Evolutionary conservation across 1,284 basidiomycete species (phyloP), one percentile per base, ranked within the genome.

Genomic region (Cutaneotrichosporon cyanovorans): DNA sequence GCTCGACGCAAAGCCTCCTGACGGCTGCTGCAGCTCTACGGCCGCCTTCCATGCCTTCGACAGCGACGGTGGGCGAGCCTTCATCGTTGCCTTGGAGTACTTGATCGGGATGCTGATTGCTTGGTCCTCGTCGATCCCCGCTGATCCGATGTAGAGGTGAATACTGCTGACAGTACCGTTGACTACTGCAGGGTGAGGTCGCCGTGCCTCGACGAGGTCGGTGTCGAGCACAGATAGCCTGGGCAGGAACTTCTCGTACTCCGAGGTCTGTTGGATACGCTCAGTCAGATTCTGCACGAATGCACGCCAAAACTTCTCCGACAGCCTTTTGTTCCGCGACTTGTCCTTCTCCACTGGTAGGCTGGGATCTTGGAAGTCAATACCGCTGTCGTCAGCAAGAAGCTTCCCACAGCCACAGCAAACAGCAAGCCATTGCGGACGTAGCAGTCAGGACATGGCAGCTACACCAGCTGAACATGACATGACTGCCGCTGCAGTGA

Each of bases 51-150:
- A 79, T 61, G 87, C 87, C 63, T 85, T 87, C 69, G 87, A 88
- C 78, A 85, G 83, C n/a, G 80, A 72, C 49, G 86, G 84, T 0
- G 88, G 83, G 16, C 81, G 75, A 2, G 79, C 78, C 25, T 81
- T 64, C 22, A 84, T 80, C 0, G 89, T 92, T 51, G 83, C 85
- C 71, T 97, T 97, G 61, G 81, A 84, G 32, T 83, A 78, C 61
- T 83, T 83, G 60, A 96, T 77, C 2, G 75, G 71, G 46, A 97
- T 79, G 59, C 82, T 80, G 39, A 95, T 73, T 0, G 86, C 82
- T 61, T 87, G 80, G 3, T 81, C 80, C 2, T 78, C 71, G 30
- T 79, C 74, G 2, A 76, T 73, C 8, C 82, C 80, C 5, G 77
- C 70, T 51, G 89, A 84, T 1, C 90, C 90, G 19, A 95, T 76